Base-by-base conservation (phyloP, 2,329 filamentous ascomycete species). In the Venturia aucupariae region DNA sequence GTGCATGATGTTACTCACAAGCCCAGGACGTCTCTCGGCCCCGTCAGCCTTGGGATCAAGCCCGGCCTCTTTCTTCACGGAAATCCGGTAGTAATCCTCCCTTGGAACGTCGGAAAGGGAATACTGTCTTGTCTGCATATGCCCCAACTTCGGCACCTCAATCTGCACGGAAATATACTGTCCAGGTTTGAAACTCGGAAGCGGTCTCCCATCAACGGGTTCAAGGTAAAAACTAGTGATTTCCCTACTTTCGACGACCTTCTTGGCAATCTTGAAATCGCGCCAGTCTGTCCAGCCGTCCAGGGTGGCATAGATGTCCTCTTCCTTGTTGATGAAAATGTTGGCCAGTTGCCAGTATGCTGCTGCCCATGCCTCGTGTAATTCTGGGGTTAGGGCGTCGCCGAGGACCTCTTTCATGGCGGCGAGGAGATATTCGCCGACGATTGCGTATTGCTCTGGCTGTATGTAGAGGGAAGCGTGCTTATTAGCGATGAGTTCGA, bases 401-500 rank as follows among this genome's bases (percentile, higher is more conserved):
- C 88, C 88, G 1, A 92, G 81, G 0, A 91, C 83, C 54, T 84
- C 79, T 30, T 79, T 81, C 75, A 92, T 89, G 1, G 88, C 86
- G 32, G 81, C 79, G 54, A 92, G 79, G 15, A 92, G 80, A 71
- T 88, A 85, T 70, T 84, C 84, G 64, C 86, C 88, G 3, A 92
- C 87, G 54, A 90, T 82, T 41, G 81, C 79, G 74, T 91, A 92
- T 67, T 90, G 85, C 46, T 88, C 85, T 0, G 88, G 82, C 64
- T 78, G 79, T 71, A 92, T 85, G 69, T 84, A 84, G 1, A 92
- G 79, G 0, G 85, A 88, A 66, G 83, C 88, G 73, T 92, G 89
- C 75, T 90, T 91, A 73, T 90, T 84, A 73, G 86, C 88, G 68
- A 93, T 91, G 70, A 86, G 83, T 73, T 90, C 86, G 17, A 85